Evolutionary conservation across 176 grass and related monocot species (phyloP).

Genomic region (Lolium rigidum): DNA sequence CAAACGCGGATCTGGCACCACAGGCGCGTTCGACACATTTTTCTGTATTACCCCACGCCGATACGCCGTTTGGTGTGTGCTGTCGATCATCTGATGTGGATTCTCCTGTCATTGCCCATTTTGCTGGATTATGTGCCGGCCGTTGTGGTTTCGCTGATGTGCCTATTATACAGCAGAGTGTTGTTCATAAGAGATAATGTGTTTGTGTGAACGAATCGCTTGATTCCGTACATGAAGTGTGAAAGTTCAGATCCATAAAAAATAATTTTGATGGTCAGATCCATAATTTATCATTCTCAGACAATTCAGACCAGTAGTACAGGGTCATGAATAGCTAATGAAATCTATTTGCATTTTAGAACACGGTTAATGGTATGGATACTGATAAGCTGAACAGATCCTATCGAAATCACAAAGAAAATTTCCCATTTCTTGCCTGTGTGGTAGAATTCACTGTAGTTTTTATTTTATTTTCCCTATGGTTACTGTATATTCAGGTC

Average conservation of each 20-base stretch:
- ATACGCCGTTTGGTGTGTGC: neutral
- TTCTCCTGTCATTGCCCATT: neutral
- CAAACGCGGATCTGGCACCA: slow-evolving; percentile 15
- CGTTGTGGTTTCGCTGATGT: neutral
- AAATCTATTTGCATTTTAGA: neutral
- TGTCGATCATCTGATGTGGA: neutral
- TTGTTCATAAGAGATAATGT: neutral
- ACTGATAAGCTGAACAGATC: neutral
- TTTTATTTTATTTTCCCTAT: neutral
- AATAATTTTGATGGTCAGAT: neutral
- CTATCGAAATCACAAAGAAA: neutral
- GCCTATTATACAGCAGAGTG: neutral
- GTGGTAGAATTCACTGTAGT: neutral
- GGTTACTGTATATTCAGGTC: neutral
- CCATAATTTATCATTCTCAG: neutral
- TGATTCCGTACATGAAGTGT: neutral
- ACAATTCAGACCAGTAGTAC: neutral
- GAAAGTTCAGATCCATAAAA: too few relatives aligned
- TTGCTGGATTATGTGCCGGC: neutral
- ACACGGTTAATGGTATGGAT: neutral
- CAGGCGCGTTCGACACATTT: neutral
- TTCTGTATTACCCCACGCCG: neutral
- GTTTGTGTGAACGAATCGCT: neutral
- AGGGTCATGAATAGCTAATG: neutral
- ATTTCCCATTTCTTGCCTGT: neutral